phyloP scores from a whole-genome alignment of 176 grass and related monocot species.

The Pontederia crassipes region DNA sequence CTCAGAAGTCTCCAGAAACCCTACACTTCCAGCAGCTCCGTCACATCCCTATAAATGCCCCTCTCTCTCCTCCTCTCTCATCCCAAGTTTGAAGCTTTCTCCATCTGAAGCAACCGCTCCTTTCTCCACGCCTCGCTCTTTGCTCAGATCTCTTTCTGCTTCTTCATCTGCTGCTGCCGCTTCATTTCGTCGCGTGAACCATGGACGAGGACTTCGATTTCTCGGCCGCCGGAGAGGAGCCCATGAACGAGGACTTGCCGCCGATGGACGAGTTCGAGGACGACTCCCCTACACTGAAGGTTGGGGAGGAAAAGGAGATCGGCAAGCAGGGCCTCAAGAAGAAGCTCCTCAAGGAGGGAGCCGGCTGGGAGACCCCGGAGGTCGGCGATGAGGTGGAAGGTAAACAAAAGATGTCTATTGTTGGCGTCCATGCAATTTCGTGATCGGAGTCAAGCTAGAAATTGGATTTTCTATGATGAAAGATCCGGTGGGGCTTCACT shows the following conservation, averaged over 20 bases:
- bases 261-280: conserved; percentile 33
- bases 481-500: neutral
- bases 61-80: too few species aligned
- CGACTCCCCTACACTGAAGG: conserved; percentile 31
- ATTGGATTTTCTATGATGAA: neutral
- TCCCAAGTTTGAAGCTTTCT: too few species aligned
- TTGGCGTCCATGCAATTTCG: too few species aligned
- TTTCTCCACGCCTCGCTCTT: neutral
- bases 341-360: conserved; percentile 58
- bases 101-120: too few species aligned
- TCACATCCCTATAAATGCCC: too few species aligned
- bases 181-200: neutral
- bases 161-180: conserved; percentile 6
- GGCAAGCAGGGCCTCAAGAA: conserved; percentile 67
- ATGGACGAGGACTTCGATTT: conserved; percentile 66
- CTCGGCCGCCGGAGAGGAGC: conserved; percentile 22
- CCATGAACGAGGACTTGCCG: conserved; percentile 15
- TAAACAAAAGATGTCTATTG: neutral
- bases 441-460: neutral
- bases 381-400: conserved; percentile 74
- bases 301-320: conserved; percentile 54
- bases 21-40: too few species aligned
- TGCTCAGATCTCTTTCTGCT: neutral
- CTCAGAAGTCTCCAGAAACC: too few species aligned
- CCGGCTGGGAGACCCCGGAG: conserved; percentile 34